These are phyloP conservation scores for Calocera cornea DNA, from an alignment of 768 basidiomycete species.

Conservation along the genomic window DNA sequence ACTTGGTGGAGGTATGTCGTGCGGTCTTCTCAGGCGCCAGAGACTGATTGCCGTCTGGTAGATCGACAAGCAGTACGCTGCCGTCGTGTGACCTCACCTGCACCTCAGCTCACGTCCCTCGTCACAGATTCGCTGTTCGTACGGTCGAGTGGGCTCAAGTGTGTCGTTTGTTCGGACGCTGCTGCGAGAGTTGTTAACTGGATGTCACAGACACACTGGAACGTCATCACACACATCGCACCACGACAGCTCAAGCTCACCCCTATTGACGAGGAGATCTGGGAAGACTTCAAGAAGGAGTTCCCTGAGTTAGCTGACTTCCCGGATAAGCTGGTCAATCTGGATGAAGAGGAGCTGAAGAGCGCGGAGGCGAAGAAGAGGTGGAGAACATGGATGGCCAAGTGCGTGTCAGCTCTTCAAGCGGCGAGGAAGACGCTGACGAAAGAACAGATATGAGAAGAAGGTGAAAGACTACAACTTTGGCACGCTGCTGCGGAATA, in stretches of 20 bases:
- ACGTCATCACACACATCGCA: conserved; percentile 65
- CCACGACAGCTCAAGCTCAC: conserved; percentile 71
- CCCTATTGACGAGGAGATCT: conserved; percentile 86
- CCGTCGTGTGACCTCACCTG: background rate
- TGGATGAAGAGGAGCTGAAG: conserved; percentile 93
- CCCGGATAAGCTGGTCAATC: conserved; percentile 32
- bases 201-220: conserved; percentile 73
- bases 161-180: conserved; percentile 17
- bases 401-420: conserved; percentile 31
- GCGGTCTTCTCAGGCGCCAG: background rate
- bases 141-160: conserved; percentile 96
- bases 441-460: conserved; percentile 65
- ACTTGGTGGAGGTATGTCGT: conserved; percentile 62
- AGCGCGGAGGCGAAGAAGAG: conserved; percentile 68
- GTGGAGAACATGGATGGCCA: conserved; percentile 79
- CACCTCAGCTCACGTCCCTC: conserved; percentile 5
- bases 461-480: conserved; percentile 92
- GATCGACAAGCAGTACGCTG: conserved; percentile 88
- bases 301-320: conserved; percentile 62
- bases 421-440: background rate
- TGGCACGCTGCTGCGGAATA: conserved; percentile 79
- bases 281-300: conserved; percentile 49
- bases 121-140: conserved; percentile 69
- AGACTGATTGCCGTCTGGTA: conserved; percentile 21
- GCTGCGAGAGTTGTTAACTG: background rate